These are phyloP conservation scores for Suillus occidentalis DNA, from an alignment of 768 basidiomycete genomes.

Conservation along the genomic window DNA sequence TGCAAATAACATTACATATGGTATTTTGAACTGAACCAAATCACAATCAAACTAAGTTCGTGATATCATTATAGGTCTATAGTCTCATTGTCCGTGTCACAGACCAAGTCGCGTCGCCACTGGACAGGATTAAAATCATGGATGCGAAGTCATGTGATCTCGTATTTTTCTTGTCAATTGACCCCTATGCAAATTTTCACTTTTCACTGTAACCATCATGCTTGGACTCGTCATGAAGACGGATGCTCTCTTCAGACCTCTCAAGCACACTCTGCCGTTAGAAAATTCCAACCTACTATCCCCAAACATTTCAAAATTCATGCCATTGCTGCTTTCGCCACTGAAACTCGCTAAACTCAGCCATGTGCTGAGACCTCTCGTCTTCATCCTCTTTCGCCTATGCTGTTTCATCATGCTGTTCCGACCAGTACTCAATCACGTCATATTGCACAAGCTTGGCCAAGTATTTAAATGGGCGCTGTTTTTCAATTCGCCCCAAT, in stretches of 20 bases:
- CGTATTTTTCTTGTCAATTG: background rate
- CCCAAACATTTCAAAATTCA: background rate
- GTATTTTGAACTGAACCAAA: no score
- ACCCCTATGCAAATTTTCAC: background rate
- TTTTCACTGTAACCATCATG: background rate
- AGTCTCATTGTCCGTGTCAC: no score
- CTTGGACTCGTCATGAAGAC: background rate
- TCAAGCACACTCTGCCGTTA: background rate
- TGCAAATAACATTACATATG: no score
- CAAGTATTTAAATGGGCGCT: slow-evolving; percentile 2
- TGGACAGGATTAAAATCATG: background rate
- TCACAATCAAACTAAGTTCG: background rate
- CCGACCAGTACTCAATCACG: background rate
- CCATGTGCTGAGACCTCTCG: background rate
- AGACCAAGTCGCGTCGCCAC: background rate
- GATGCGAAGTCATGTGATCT: background rate
- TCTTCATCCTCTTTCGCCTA: slow-evolving; percentile 1
- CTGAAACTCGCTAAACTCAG: background rate
- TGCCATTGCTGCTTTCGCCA: background rate
- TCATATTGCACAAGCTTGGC: background rate
- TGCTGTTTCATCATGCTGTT: background rate
- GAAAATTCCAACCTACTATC: background rate
- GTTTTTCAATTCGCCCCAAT: background rate
- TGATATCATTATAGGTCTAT: no score
- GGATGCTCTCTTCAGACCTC: background rate